Evolutionary conservation across 345 rosid genomes (phyloP), one percentile per base, ranked within the genome.

Genomic region (Microcos paniculata): DNA sequence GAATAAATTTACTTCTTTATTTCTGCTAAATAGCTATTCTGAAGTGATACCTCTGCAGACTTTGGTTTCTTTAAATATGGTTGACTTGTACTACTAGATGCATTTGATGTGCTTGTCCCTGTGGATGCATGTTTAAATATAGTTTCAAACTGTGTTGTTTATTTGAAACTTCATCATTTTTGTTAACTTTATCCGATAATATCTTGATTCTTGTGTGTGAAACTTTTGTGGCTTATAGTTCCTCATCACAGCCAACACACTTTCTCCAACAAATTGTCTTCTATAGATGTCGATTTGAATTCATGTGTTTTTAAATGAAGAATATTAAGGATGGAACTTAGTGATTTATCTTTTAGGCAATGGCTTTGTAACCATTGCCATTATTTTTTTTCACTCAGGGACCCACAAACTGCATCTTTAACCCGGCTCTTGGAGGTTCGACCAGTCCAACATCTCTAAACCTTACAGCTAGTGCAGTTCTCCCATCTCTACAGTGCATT

Each of bases 401-500:
- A 74, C 88, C 91, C 76, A 65, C 88, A 57, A 92, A 81, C 83
- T 75, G 84, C 82, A 78, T 73, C 33, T 73, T 82, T 66, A 84
- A 78, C 70, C 85, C 89, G 18, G 83, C 82, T 77, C 52, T 70
- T 59, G 88, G 89, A 73, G 89, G 85, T 40, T 76, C 89, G 78
- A 80, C 84, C 80, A 80, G 82, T 84, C 77, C 88, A 49, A 80
- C 84, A 70, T 62, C 89, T 70, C 79, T 85, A 79, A 88, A 85
- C 77, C 71, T 84, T 28, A 65, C 87, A 5, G 77, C 88, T 18
- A 79, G 85, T 67, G 59, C 87, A 24, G 79, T 91, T 75, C 87
- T 96, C 76, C 91, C 94, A 57, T 86, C 98, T 73, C 78, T 96
- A 79, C 98, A 90, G 75, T 84, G 75, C 80, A 87, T 96, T 78